These are phyloP conservation scores for Ephemerocybe angulata DNA, from an alignment of 768 basidiomycete species.

Conservation along the genomic window DNA sequence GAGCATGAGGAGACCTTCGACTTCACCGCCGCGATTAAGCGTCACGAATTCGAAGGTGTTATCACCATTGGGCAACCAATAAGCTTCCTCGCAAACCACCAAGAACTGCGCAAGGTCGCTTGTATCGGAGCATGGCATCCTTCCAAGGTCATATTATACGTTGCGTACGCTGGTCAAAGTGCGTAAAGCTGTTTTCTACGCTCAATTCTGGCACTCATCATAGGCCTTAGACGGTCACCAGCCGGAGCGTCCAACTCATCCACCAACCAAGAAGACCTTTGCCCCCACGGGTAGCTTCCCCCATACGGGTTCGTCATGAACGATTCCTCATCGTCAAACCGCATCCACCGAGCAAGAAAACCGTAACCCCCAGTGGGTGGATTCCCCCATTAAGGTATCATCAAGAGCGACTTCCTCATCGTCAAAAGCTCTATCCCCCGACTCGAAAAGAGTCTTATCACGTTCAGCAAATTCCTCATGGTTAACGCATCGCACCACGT, in stretches of 20 bases:
- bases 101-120: constrained; percentile 99
- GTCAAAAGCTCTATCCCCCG: constrained; percentile 95
- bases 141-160: constrained; percentile 99
- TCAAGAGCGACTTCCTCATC: constrained; percentile 98
- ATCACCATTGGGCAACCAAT: constrained; percentile 99
- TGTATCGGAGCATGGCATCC: constrained; percentile 99
- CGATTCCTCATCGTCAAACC: constrained; percentile 67
- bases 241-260: too few relatives aligned
- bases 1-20: constrained; percentile 97
- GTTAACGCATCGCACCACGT: too few relatives aligned
- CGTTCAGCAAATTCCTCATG: too few relatives aligned
- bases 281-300: constrained; percentile 97
- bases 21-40: constrained; percentile 97
- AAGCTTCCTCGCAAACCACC: constrained; percentile 98
- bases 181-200: constrained; percentile 29
- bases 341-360: constrained; percentile 96
- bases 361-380: constrained; percentile 93
- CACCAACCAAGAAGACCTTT: too few relatives aligned
- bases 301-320: constrained; percentile 83
- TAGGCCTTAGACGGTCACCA: constrained; percentile 75
- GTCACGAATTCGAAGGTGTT: constrained; percentile 99
- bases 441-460: constrained; percentile 96
- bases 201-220: constrained; percentile 5
- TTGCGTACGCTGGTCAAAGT: constrained; percentile 99
- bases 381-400: constrained; percentile 98